Base-by-base conservation (phyloP, 2,329 filamentous ascomycete species). In the Aspergillus piperis region DNA sequence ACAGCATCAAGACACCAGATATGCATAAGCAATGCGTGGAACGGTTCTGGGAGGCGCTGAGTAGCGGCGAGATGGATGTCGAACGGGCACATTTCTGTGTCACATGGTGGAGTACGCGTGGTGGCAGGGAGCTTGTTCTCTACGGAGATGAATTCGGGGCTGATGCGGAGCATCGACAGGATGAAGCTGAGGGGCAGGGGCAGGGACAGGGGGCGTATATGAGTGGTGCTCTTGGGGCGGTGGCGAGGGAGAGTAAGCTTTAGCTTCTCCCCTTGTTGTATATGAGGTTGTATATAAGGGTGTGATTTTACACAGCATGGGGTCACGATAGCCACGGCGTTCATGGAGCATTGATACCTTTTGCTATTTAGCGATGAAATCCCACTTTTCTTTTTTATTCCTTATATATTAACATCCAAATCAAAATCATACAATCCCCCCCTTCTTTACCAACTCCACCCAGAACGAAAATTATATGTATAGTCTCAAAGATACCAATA, bases 21-120 rank as follows among this genome's bases (percentile, higher is more conserved):
- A 86, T 93, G 80, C 83, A 87, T 47, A 83, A 87, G 50, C 79
- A 81, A 2, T 90, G 88, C 39, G 87, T 88, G 70, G 83, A 86
- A 64, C 82, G 92, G 53, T 90, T 96, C 74, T 92, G 90, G 88
- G 88, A 95, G 60, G 84, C 92, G 2, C 77, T 96, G 8, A 88
- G 88, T 42, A 88, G 84, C 67, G 92, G 92, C 3, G 92, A 96
- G 78, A 90, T 96, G 86, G 92, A 96, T 75, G 88, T 96, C 23
- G 90, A 96, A 72, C 84, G 92, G 61, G 89, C 91, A 6, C 86
- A 88, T 42, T 83, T 90, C 32, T 92, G 89, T 52, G 90, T 96
- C 17, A 86, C 86, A 2, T 97, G 93, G 93, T 96, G 93, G 93
- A 90, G 87, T 77, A 78, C 86, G 73, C 73, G 84, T 60, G 85